Evolutionary conservation across 1,284 basidiomycete species (phyloP).

Genomic region (Cutaneotrichosporon cyanovorans): DNA sequence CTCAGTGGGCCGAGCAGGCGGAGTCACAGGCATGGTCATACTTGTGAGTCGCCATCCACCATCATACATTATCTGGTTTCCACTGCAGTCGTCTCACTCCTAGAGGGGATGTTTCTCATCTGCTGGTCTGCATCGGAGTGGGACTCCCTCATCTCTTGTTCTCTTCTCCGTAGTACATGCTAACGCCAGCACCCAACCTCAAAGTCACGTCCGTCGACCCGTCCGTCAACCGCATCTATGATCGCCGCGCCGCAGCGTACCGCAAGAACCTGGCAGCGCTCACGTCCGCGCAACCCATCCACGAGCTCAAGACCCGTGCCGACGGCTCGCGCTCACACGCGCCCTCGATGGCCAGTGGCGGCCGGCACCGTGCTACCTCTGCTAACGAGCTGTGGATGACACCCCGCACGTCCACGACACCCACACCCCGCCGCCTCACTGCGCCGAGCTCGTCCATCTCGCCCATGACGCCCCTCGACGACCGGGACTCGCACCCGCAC

Average conservation of each 20-base stretch:
- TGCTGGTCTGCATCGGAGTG: too few species aligned
- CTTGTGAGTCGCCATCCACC: neutral
- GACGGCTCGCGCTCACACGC: neutral
- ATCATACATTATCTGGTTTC: too few species aligned
- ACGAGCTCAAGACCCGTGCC: slow-evolving; percentile 1
- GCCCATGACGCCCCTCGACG: neutral
- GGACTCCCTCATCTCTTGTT: too few species aligned
- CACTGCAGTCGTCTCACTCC: neutral
- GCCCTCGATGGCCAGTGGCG: too few species aligned
- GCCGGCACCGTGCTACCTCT: slow-evolving; percentile 1
- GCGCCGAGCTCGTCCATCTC: neutral
- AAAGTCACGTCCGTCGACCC: neutral
- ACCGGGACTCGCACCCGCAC: slow-evolving; percentile 16
- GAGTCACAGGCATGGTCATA: neutral
- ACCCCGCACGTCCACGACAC: slow-evolving; percentile 1
- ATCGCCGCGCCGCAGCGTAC: slow-evolving; percentile 41
- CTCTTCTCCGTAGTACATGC: neutral
- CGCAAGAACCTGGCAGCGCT: slow-evolving; percentile 34
- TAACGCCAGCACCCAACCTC: neutral
- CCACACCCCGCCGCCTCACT: slow-evolving; percentile 6
- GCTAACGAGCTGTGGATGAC: slow-evolving; percentile 20
- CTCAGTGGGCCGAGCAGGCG: neutral
- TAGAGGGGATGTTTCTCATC: too few species aligned
- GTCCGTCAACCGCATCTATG: slow-evolving; percentile 42
- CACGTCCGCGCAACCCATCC: slow-evolving; percentile 21